Conservation (phyloP, 371 early-diverging fungal genomes). For the Mucor indicus region DNA sequence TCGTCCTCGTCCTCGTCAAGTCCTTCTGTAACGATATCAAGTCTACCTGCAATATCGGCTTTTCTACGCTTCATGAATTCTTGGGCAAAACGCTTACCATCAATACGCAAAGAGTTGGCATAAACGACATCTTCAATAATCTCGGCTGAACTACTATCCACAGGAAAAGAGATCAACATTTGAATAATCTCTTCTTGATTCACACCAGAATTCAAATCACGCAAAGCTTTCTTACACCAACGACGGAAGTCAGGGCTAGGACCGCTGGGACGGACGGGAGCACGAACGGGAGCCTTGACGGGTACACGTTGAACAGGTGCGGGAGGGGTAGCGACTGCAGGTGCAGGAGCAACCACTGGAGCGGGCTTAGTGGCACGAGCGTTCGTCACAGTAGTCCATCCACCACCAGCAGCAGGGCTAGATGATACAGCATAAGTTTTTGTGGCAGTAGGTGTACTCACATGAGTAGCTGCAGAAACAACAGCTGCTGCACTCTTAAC, state of each 20-base stretch:
- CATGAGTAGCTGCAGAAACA: slow-evolving; percentile 22
- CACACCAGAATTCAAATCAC: slow-evolving; percentile 63
- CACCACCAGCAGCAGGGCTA: slow-evolving; percentile 3
- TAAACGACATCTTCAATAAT: slow-evolving; percentile 82
- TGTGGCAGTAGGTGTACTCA: slow-evolving; percentile 16
- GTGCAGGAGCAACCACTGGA: slow-evolving; percentile 15
- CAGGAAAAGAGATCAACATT: slow-evolving; percentile 76
- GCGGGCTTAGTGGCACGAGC: slow-evolving; percentile 30
- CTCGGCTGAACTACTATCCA: slow-evolving; percentile 67
- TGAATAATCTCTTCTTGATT: slow-evolving; percentile 75
- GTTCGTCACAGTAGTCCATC: slow-evolving; percentile 50
- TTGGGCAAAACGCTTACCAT: slow-evolving; percentile 76
- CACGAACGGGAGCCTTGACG: slow-evolving; percentile 9
- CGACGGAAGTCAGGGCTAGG: slow-evolving; percentile 75
- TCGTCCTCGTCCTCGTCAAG: slow-evolving; percentile 18
- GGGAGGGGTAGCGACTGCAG: slow-evolving; percentile 19
- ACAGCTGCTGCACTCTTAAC: slow-evolving; percentile 21
- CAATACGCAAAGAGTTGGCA: slow-evolving; percentile 69
- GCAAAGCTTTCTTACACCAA: slow-evolving; percentile 72
- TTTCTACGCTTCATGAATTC: slow-evolving; percentile 80
- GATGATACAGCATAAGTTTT: slow-evolving; percentile 22
- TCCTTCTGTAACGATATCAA: slow-evolving; percentile 31
- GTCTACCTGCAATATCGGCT: slow-evolving; percentile 61
- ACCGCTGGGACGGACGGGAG: slow-evolving; percentile 14
- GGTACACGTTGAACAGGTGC: too few relatives aligned